Conservation (phyloP, 441 rosid genomes). For the Adansonia madagascariensis region DNA sequence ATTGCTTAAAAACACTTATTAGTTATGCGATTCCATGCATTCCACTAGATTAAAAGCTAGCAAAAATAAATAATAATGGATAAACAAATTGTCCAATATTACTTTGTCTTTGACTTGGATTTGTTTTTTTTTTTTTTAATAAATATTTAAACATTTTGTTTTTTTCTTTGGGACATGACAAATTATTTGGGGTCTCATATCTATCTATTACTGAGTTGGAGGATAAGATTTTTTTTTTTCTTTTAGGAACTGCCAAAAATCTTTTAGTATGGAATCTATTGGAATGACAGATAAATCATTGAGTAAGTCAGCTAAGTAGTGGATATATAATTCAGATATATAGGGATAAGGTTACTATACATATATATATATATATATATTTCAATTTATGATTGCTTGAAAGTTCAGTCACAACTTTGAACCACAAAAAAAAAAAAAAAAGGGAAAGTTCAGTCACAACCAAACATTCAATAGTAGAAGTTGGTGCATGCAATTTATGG, state of each 20-base stretch:
- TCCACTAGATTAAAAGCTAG: no score
- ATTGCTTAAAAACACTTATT: no score
- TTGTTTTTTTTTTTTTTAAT: no score
- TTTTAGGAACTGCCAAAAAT: neutral
- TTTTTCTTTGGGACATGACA: neutral
- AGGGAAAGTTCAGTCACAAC: neutral
- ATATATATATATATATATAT: no score
- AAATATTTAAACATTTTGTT: neutral
- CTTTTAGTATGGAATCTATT: neutral
- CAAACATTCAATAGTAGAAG: neutral
- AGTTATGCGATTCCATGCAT: no score
- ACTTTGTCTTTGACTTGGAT: neutral
- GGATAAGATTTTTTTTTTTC: neutral
- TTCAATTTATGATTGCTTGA: no score
- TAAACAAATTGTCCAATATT: no score
- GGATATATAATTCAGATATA: no score
- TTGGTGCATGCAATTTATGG: neutral
- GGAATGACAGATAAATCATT: neutral
- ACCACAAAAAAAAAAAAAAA: no score
- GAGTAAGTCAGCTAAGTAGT: no score
- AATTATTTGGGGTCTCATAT: neutral
- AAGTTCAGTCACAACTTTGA: no score
- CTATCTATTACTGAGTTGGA: neutral
- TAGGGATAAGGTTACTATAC: no score
- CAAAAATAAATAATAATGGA: neutral